phyloP scores from a whole-genome alignment of 208 protist genomes.

The Leishmania arabica region DNA sequence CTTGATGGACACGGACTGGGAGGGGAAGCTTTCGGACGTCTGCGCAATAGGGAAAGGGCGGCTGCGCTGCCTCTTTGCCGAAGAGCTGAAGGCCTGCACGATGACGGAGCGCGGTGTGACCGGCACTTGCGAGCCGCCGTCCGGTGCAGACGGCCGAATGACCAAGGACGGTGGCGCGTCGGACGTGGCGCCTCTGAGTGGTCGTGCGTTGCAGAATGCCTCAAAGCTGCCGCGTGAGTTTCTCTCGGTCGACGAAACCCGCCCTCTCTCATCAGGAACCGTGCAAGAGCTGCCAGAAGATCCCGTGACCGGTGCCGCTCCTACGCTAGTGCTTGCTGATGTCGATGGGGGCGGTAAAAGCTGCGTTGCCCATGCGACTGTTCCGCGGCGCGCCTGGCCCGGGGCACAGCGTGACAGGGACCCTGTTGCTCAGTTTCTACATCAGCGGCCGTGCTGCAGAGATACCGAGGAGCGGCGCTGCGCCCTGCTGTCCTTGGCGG shows the following conservation, averaged over 20 bases:
- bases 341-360: neutral
- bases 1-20: neutral
- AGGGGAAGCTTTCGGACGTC: neutral
- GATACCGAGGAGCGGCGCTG: neutral
- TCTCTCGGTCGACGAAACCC: neutral
- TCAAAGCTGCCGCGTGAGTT: neutral
- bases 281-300: neutral
- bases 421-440: constrained; percentile 19
- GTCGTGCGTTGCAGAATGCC: neutral
- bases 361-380: neutral
- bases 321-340: neutral
- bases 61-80: constrained; percentile 11
- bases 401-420: neutral
- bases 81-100: constrained; percentile 5
- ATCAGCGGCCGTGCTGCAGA: constrained; percentile 5
- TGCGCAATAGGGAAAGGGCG: neutral
- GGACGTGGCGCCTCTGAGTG: neutral
- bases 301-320: neutral
- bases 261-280: neutral
- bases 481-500: constrained; percentile 5
- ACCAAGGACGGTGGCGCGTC: neutral
- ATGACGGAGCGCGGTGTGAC: neutral
- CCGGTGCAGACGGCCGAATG: neutral
- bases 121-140: neutral
- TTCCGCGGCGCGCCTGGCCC: neutral